A percentile compares a stretch with the other conserved stretches of the same genome.
These are phyloP conservation scores for Boechera retrofracta DNA, from an alignment of 345 rosid genomes.

Conservation along the genomic window DNA sequence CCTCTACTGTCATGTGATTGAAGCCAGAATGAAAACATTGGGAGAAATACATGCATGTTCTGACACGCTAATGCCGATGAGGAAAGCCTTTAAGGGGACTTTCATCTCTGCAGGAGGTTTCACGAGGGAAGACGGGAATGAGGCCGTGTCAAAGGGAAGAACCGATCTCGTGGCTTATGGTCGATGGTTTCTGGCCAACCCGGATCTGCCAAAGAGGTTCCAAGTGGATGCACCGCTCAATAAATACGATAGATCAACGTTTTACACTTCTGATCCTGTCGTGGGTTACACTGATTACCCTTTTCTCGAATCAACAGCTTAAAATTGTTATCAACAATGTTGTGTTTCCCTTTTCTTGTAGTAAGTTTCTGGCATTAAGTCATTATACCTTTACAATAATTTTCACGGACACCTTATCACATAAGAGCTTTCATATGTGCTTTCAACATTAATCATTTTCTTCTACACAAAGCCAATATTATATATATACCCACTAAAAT, in stretches of 20 bases:
- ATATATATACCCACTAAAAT: no score
- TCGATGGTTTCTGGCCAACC: slow-evolving; percentile 67
- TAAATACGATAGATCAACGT: slow-evolving; percentile 56
- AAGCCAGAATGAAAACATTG: slow-evolving; percentile 58
- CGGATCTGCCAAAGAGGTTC: slow-evolving; percentile 73
- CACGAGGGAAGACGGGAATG: slow-evolving; percentile 56
- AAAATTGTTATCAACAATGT: not conserved
- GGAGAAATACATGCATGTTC: slow-evolving; percentile 43
- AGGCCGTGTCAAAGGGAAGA: slow-evolving; percentile 51
- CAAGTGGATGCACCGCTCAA: slow-evolving; percentile 62
- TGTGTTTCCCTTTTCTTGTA: not conserved
- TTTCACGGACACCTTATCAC: not conserved
- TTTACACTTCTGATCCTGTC: slow-evolving; percentile 49
- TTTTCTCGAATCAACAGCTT: slow-evolving; percentile 51
- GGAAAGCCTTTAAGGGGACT: slow-evolving; percentile 69
- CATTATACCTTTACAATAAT: not conserved
- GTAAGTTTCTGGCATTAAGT: slow-evolving; percentile 6
- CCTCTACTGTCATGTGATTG: slow-evolving; percentile 74
- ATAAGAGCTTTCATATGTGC: not conserved
- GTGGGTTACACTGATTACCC: slow-evolving; percentile 79
- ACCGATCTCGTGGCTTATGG: slow-evolving; percentile 71
- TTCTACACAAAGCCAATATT: not conserved
- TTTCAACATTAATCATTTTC: slow-evolving; percentile 23
- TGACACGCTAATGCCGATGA: slow-evolving; percentile 58
- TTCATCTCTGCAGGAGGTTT: slow-evolving; percentile 71